Base-by-base conservation (phyloP, 192 early-diverging fungal species). In the Coemansia sp. region DNA sequence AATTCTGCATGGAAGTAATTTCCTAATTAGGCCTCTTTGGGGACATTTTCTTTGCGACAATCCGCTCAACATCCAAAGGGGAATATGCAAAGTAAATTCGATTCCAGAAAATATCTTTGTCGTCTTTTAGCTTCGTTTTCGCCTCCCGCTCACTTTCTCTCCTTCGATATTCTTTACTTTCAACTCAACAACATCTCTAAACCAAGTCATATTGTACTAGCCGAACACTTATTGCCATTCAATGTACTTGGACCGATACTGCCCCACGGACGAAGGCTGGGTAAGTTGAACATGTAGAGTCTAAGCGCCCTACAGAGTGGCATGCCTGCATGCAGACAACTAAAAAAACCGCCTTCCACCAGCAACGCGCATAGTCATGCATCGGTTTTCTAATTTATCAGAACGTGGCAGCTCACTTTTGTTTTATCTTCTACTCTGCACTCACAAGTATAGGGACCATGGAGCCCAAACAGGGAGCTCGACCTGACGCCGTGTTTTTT, bases 401-500 rank as follows among this genome's bases (percentile, higher is more conserved):
- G 21, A 3, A 54, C 27, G 7, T 59, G 35, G 2, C 35, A 14
- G 19, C 16, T 59, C 7, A 9, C 53, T 56, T 17, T 33, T 10
- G 24, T 9, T 57, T 13, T 27, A 57, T 4, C 4, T n/a, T 57
- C 14, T 35, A 40, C 36, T 17, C 19, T 4, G 14, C 24, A 14
- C 17, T 13, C 60, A 37, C 72, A 72, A 70, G 75, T 64, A 37
- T 78, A 72, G 75, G 75, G 75, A 14, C 75, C 75, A 2, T 72
- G 70, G 75, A 78, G 75, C 24, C 10, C 41, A 3, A 16, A 29
- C 34, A 37, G 75, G 4, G 69, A 70, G n/a, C 65, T 72, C 6
- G 75, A 77, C 35, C 62, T 77, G 50, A 77, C 75, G 2, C 66
- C 67, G 0, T 78, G 75, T 51, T 78, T 78, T 72, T 70, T 72